A percentile compares a stretch with the other conserved stretches of the same genome.
Evolutionary conservation across 305 asterid species (phyloP).

Genomic region (Galium porrigens): DNA sequence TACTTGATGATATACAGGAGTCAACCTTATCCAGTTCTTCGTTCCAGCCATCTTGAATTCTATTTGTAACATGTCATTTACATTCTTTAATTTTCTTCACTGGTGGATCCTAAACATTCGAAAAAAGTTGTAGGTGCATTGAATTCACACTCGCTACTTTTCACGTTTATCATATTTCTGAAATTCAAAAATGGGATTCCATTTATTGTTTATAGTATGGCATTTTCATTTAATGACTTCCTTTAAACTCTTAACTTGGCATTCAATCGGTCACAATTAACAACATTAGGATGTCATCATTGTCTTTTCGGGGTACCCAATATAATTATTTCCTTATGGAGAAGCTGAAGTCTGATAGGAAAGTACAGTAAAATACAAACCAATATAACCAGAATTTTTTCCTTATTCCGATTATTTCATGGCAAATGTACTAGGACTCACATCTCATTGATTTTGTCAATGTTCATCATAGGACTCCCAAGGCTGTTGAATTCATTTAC

Average conservation of each 20-base stretch:
- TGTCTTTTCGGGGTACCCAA: neutral
- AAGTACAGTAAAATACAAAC: neutral
- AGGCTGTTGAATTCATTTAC: neutral
- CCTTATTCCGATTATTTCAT: neutral
- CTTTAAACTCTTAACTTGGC: neutral
- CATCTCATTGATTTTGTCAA: neutral
- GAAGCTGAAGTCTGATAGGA: neutral
- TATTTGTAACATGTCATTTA: no score
- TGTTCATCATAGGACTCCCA: neutral
- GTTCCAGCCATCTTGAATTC: neutral
- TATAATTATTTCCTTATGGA: neutral
- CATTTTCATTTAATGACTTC: neutral
- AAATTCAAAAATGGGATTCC: neutral
- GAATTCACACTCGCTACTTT: neutral
- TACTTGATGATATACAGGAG: neutral
- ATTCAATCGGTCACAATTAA: neutral
- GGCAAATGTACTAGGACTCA: neutral
- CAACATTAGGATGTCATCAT: neutral
- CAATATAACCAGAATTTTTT: neutral
- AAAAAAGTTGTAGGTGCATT: neutral
- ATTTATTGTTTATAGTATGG: neutral
- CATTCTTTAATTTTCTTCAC: neutral
- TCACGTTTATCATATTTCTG: neutral
- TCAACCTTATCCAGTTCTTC: neutral
- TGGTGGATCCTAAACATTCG: neutral